phyloP scores from a whole-genome alignment of 208 protist species.

The Wallacemonas collosoma region DNA sequence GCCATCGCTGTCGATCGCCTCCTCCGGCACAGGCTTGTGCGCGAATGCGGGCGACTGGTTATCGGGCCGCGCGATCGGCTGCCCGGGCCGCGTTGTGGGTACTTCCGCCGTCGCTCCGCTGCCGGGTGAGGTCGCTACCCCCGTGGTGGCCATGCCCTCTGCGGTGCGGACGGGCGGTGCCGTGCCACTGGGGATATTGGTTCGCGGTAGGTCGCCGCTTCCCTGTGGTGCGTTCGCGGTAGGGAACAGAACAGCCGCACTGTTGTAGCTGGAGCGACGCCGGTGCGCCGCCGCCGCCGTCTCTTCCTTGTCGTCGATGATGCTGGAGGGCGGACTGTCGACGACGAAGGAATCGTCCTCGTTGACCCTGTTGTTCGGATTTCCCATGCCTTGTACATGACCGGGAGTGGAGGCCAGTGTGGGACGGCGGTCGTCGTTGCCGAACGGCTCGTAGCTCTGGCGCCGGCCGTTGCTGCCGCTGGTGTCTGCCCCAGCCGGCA shows the following conservation, averaged over 20 bases:
- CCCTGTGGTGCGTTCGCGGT: background rate
- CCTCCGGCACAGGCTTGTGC: background rate
- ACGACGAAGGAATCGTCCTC: slow-evolving; percentile 16
- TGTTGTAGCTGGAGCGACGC: background rate
- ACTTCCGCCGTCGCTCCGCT: background rate
- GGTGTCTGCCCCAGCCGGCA: slow-evolving; percentile 12
- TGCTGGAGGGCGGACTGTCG: slow-evolving; percentile 15
- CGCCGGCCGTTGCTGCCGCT: background rate
- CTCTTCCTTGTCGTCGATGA: background rate
- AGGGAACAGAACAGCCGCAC: slow-evolving; percentile 12
- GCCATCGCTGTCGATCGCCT: slow-evolving; percentile 22
- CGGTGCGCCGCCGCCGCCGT: background rate
- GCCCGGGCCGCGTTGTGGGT: no score
- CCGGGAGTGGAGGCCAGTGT: background rate
- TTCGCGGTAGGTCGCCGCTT: no score
- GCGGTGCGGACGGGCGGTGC: background rate
- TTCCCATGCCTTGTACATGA: background rate
- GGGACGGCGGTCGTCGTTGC: background rate
- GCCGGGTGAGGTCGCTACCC: background rate
- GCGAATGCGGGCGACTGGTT: background rate
- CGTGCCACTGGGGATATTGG: no score
- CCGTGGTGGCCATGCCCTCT: background rate
- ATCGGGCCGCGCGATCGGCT: slow-evolving; percentile 1
- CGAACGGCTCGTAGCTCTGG: slow-evolving; percentile 17
- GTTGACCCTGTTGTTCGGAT: background rate